Evolutionary conservation across 2,329 filamentous ascomycete species (phyloP).

Genomic region (Apiospora hydei): DNA sequence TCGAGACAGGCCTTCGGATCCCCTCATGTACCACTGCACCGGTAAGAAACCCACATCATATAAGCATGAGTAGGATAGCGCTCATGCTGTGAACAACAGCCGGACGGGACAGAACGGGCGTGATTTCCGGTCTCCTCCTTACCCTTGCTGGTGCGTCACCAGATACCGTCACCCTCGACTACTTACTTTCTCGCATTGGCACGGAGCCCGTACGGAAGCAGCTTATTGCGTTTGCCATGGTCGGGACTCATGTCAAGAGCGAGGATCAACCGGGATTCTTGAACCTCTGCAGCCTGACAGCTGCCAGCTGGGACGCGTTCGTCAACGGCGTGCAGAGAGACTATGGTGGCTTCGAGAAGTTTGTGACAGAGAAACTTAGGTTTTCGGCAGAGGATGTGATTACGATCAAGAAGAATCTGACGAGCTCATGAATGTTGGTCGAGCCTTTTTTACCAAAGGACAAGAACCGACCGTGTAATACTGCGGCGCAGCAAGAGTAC

Average conservation of each 20-base stretch:
- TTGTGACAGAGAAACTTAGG: slow-evolving; percentile 53
- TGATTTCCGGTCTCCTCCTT: slow-evolving; percentile 58
- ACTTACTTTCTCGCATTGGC: slow-evolving; percentile 61
- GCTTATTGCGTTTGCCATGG: slow-evolving; percentile 52
- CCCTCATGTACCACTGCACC: slow-evolving; percentile 62
- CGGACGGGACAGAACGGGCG: slow-evolving; percentile 62
- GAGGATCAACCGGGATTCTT: slow-evolving; percentile 55
- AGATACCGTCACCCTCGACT: slow-evolving; percentile 55
- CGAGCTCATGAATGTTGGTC: slow-evolving; percentile 11
- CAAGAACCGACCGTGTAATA: background rate
- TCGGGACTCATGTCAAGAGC: slow-evolving; percentile 45
- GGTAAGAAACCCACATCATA: slow-evolving; percentile 42
- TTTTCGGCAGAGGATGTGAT: slow-evolving; percentile 54
- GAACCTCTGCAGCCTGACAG: slow-evolving; percentile 54
- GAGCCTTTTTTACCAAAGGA: background rate
- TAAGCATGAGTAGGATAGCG: background rate
- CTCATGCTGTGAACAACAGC: slow-evolving; percentile 43
- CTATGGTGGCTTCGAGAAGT: slow-evolving; percentile 58
- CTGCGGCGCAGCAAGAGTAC: background rate
- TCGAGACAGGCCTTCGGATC: slow-evolving; percentile 52
- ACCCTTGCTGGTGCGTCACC: slow-evolving; percentile 55
- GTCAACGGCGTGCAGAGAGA: slow-evolving; percentile 49
- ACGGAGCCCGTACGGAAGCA: slow-evolving; percentile 57
- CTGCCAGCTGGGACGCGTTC: slow-evolving; percentile 55
- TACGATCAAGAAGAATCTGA: slow-evolving; percentile 56